These are phyloP conservation scores for Pythium aristosporum DNA, from an alignment of 352 stramenopile species.

Conservation along the genomic window DNA sequence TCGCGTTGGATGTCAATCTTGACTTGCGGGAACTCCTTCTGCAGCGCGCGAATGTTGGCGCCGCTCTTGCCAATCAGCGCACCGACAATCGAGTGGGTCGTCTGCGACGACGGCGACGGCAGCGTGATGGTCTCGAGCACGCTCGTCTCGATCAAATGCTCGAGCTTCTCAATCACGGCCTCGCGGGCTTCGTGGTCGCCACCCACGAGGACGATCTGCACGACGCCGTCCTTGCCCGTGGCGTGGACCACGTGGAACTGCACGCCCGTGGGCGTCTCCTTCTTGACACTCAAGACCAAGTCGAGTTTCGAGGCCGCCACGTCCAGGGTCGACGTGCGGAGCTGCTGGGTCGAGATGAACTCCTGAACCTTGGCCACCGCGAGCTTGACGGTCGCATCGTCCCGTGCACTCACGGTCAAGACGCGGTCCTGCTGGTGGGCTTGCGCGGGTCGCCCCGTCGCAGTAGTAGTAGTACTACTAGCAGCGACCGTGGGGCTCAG, in stretches of 20 bases:
- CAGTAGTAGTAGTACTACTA: too few species aligned
- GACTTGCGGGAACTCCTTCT: slow-evolving; percentile 59
- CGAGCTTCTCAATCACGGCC: slow-evolving; percentile 58
- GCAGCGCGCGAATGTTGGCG: slow-evolving; percentile 68
- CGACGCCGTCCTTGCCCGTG: slow-evolving; percentile 31
- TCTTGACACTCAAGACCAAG: slow-evolving; percentile 51
- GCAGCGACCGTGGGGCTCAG: slow-evolving; percentile 28
- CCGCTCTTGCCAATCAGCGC: slow-evolving; percentile 80
- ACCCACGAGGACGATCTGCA: slow-evolving; percentile 60
- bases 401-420: slow-evolving; percentile 64
- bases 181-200: slow-evolving; percentile 55
- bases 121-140: slow-evolving; percentile 52
- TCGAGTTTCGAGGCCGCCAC: slow-evolving; percentile 50
- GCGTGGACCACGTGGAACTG: slow-evolving; percentile 57
- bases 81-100: slow-evolving; percentile 46
- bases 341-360: slow-evolving; percentile 51
- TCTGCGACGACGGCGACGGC: slow-evolving; percentile 32
- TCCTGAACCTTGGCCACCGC: slow-evolving; percentile 58
- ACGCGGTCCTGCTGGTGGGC: slow-evolving; percentile 32
- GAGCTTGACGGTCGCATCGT: slow-evolving; percentile 59
- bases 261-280: slow-evolving; percentile 40
- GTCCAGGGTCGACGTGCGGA: slow-evolving; percentile 44
- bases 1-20: slow-evolving; percentile 65
- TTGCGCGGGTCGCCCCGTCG: neutral
- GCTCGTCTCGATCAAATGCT: slow-evolving; percentile 53